These are phyloP conservation scores for Saturnispora diversa DNA, from an alignment of 805 yeast species.

Conservation along the genomic window DNA sequence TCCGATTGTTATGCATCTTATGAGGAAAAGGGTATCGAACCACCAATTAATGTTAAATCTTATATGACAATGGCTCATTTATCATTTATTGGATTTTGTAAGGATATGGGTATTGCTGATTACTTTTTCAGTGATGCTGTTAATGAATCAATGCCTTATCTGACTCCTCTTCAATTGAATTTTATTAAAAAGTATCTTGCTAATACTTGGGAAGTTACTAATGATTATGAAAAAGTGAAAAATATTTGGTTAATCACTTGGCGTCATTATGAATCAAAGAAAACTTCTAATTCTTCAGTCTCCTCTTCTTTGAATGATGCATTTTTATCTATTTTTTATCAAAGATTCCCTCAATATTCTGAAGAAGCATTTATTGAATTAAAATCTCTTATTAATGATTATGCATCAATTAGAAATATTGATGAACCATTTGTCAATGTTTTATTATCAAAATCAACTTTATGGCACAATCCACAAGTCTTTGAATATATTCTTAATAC, in stretches of 20 bases:
- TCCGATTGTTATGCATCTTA: slow-evolving; percentile 36
- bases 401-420: slow-evolving; percentile 48
- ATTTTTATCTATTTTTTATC: slow-evolving; percentile 62
- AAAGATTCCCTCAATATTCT: slow-evolving; percentile 42
- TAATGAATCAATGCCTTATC: slow-evolving; percentile 62
- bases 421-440: slow-evolving; percentile 83
- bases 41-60: slow-evolving; percentile 36
- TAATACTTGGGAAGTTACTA: slow-evolving; percentile 51
- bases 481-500: slow-evolving; percentile 56
- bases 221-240: slow-evolving; percentile 49
- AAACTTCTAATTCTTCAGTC: slow-evolving; percentile 55
- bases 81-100: slow-evolving; percentile 69
- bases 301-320: slow-evolving; percentile 65
- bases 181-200: slow-evolving; percentile 56
- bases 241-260: slow-evolving; percentile 58
- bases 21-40: slow-evolving; percentile 26
- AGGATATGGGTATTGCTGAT: slow-evolving; percentile 62
- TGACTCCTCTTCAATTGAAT: slow-evolving; percentile 63
- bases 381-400: slow-evolving; percentile 46
- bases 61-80: slow-evolving; percentile 68
- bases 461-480: slow-evolving; percentile 61
- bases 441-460: slow-evolving; percentile 53
- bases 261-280: slow-evolving; percentile 42
- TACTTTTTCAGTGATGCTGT: slow-evolving; percentile 70
- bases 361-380: slow-evolving; percentile 50